Evolutionary conservation across 352 stramenopile genomes (phyloP).

Genomic region (Blastocystis sp.): DNA sequence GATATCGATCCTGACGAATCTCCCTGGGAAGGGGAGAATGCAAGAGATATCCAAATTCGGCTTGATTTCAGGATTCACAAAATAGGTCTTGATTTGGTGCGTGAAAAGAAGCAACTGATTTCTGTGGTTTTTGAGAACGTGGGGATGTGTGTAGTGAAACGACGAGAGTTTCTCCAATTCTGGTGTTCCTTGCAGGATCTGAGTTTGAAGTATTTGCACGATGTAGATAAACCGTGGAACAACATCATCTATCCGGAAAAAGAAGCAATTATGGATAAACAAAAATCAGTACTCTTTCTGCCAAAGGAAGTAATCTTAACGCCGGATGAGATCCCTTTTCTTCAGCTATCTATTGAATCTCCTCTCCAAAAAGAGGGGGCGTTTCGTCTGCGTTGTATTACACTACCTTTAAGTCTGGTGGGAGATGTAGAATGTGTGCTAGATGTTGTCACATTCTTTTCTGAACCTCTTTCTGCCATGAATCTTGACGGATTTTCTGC

Average conservation of each 20-base stretch:
- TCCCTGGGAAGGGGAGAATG: slow-evolving; percentile 7
- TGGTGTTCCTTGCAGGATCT: neutral
- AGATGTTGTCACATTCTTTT: neutral
- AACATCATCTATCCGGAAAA: slow-evolving; percentile 31
- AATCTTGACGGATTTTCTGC: neutral
- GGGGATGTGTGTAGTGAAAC: neutral
- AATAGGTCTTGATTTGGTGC: neutral
- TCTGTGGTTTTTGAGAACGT: neutral
- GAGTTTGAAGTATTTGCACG: neutral
- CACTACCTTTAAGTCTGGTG: slow-evolving; percentile 27
- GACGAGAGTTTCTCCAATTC: neutral
- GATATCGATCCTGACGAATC: slow-evolving; percentile 8
- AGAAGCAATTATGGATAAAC: neutral
- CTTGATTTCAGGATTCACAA: slow-evolving; percentile 5
- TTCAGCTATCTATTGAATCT: neutral
- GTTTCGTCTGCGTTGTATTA: neutral
- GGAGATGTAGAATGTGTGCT: neutral
- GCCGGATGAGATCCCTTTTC: neutral
- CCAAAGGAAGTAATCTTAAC: neutral
- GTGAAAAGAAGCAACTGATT: neutral
- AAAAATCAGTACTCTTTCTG: neutral
- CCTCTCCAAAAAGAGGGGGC: neutral
- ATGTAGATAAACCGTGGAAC: neutral
- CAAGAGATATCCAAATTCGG: neutral
- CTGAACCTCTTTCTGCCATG: neutral